phyloP scores from a whole-genome alignment of 306 rosid species.

The Fagus sylvatica region DNA sequence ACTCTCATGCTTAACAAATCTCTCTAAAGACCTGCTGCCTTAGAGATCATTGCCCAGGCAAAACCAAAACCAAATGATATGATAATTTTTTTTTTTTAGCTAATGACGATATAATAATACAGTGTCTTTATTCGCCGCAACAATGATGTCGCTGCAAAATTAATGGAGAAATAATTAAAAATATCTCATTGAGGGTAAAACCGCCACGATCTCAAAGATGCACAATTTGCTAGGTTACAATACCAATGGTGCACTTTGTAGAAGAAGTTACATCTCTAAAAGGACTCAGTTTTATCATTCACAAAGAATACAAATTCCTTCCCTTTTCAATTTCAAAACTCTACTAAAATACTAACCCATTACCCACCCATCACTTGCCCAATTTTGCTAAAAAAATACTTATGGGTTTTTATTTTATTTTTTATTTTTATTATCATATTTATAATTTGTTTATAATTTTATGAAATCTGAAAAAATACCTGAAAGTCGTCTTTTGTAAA shows the following conservation, averaged over 20 bases:
- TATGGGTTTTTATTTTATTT: too few species aligned
- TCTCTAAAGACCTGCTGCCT: neutral
- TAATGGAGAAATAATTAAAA: neutral
- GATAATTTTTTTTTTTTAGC: neutral
- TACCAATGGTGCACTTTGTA: neutral
- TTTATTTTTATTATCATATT: too few species aligned
- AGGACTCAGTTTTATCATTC: neutral
- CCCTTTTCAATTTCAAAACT: neutral
- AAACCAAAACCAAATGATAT: conserved; percentile 13
- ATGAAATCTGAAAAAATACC: too few species aligned
- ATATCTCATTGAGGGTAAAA: neutral
- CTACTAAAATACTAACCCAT: neutral
- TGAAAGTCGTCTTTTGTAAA: too few species aligned
- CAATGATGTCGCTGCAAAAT: neutral
- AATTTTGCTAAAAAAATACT: too few species aligned
- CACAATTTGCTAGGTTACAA: neutral
- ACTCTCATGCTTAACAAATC: conserved; percentile 46
- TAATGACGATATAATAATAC: neutral
- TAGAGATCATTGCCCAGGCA: conserved; percentile 14
- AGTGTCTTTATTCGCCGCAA: neutral
- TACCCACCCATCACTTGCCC: too few species aligned
- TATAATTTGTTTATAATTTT: too few species aligned
- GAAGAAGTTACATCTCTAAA: neutral
- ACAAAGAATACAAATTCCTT: neutral
- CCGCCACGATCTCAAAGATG: neutral